A percentile compares a stretch with the other conserved stretches of the same genome.
Evolutionary conservation across 108 stramenopile species (phyloP).

Genomic region (Skeletonema menzelii): DNA sequence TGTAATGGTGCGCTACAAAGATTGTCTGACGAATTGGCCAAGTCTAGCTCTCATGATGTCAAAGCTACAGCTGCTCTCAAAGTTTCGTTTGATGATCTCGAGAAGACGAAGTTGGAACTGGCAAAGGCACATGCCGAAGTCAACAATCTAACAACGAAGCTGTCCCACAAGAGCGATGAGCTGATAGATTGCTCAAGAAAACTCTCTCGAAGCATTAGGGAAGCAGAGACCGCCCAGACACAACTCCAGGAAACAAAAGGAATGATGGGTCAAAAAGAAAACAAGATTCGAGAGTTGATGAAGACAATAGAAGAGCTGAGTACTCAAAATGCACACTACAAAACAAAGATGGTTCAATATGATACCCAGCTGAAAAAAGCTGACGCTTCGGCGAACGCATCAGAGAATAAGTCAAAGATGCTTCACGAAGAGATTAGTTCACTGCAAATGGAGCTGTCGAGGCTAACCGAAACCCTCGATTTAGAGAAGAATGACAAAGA

Average conservation of each 20-base stretch:
- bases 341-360: neutral
- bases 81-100: neutral
- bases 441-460: neutral
- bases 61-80: slow-evolving; percentile 6
- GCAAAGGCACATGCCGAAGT: slow-evolving; percentile 6
- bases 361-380: slow-evolving; percentile 6
- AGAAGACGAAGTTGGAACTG: neutral
- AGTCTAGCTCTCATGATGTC: slow-evolving; percentile 1
- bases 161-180: slow-evolving; percentile 3
- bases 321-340: neutral
- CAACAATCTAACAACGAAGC: neutral
- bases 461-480: neutral
- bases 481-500: neutral
- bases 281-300: neutral
- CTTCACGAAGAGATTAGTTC: neutral
- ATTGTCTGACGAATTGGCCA: neutral
- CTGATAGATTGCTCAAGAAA: neutral
- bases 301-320: slow-evolving; percentile 6
- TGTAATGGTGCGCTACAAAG: neutral
- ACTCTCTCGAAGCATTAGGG: neutral
- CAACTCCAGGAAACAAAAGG: slow-evolving; percentile 5
- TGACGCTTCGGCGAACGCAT: neutral
- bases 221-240: slow-evolving; percentile 3
- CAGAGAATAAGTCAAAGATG: neutral
- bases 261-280: neutral